These are phyloP conservation scores for Russula sp. DNA, from an alignment of 768 basidiomycete genomes.

Conservation along the genomic window DNA sequence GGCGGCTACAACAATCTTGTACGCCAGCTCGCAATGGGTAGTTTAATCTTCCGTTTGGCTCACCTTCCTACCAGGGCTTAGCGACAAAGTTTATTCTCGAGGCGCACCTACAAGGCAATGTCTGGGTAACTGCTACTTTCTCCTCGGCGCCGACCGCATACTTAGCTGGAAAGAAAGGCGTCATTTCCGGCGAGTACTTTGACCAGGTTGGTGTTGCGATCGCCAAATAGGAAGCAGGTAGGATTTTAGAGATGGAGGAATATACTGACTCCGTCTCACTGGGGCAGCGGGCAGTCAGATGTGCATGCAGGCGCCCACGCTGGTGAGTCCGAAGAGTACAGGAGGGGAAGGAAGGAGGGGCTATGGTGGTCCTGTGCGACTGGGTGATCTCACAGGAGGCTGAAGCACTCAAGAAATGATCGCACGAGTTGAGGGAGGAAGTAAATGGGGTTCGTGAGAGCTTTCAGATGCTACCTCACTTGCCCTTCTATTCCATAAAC, in stretches of 20 bases:
- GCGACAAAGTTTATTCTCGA: constrained; percentile 19
- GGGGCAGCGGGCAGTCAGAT: not conserved
- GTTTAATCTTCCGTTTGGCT: not conserved
- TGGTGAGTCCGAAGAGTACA: no score
- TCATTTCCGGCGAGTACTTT: not conserved
- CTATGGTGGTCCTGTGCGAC: no score
- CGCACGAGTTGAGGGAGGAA: no score
- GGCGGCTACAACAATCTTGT: constrained; percentile 21
- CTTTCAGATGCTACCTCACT: no score
- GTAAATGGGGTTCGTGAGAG: no score
- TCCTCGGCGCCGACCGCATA: not conserved
- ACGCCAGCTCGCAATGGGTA: not conserved
- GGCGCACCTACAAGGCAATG: constrained; percentile 13
- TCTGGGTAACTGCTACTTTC: constrained; percentile 12
- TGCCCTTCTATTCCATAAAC: no score
- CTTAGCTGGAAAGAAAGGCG: not conserved
- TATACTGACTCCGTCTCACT: no score
- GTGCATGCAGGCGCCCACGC: no score
- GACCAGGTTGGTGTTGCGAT: constrained; percentile 28
- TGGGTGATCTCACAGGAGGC: no score
- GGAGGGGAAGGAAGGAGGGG: no score
- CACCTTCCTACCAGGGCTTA: constrained; percentile 2
- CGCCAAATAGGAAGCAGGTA: not conserved
- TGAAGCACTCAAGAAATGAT: no score
- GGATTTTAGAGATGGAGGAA: no score